phyloP scores from a whole-genome alignment of 2,329 filamentous ascomycete species.

The Endothia cerciana region DNA sequence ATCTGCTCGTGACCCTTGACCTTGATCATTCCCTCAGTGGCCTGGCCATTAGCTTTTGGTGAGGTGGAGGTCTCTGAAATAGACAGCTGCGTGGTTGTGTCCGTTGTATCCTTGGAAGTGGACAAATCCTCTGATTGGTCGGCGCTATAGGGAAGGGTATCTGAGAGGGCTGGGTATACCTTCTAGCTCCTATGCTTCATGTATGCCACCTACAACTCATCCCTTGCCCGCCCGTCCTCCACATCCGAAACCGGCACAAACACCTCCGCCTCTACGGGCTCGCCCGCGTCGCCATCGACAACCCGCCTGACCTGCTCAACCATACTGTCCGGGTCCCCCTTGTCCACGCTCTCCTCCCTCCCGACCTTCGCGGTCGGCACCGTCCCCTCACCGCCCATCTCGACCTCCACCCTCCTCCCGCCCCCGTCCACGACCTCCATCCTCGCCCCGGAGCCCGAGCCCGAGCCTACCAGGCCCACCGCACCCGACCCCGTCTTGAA shows the following conservation, averaged over 20 bases:
- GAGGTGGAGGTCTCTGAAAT: no score
- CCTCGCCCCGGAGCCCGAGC: constrained; percentile 33
- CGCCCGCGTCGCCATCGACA: constrained; percentile 42
- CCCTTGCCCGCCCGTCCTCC: constrained; percentile 40
- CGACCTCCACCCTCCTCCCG: constrained; percentile 34
- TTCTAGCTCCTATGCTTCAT: neutral
- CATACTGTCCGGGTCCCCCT: constrained; percentile 44
- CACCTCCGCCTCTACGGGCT: constrained; percentile 19
- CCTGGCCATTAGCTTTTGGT: no score
- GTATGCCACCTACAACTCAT: constrained; percentile 42
- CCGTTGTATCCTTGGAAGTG: no score
- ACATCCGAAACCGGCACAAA: constrained; percentile 22
- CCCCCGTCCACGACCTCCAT: constrained; percentile 34
- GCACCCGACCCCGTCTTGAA: constrained; percentile 63
- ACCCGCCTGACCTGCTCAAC: constrained; percentile 60
- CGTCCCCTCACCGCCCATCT: constrained; percentile 42
- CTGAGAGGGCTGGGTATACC: neutral
- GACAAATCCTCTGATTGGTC: neutral
- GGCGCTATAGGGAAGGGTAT: neutral
- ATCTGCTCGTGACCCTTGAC: neutral
- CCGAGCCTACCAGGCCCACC: constrained; percentile 53
- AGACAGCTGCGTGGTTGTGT: no score
- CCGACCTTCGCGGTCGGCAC: constrained; percentile 56
- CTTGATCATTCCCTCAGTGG: no score
- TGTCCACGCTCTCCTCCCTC: constrained; percentile 35